phyloP scores from a whole-genome alignment of 2,329 filamentous ascomycete genomes.

The Fusarium paranaense region DNA sequence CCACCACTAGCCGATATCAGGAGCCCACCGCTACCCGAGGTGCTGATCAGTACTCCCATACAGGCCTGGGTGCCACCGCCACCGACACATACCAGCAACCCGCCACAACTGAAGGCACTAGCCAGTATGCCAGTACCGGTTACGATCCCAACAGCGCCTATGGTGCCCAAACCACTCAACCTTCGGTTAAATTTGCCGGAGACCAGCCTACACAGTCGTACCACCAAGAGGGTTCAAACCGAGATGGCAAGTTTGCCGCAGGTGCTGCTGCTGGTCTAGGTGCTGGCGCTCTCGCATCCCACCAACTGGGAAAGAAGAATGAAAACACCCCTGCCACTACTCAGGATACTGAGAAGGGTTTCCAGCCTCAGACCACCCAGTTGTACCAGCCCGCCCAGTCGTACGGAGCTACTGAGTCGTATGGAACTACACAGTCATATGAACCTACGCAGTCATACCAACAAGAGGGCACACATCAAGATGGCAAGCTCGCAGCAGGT shows the following conservation, averaged over 20 bases:
- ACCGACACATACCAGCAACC: background rate
- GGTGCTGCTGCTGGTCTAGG: slow-evolving; percentile 25
- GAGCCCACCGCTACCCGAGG: background rate
- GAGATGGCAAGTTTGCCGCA: background rate
- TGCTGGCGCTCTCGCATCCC: slow-evolving; percentile 17
- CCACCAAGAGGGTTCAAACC: background rate
- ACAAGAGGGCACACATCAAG: background rate
- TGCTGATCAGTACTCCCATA: background rate
- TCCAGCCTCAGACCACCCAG: background rate
- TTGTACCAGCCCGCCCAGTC: background rate
- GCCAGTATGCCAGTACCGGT: background rate
- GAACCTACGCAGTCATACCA: background rate
- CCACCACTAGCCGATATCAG: background rate
- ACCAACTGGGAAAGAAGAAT: background rate
- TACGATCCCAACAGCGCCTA: background rate
- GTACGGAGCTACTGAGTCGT: background rate
- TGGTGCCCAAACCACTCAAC: background rate
- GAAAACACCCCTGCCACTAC: background rate
- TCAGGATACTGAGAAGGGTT: background rate
- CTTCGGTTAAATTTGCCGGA: background rate
- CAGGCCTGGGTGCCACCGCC: background rate
- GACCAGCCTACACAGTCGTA: background rate
- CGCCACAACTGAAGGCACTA: background rate
- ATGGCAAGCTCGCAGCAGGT: background rate
- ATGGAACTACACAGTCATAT: background rate